Conservation (phyloP, 495 filamentous ascomycete species). For the Tuber calosporum region DNA sequence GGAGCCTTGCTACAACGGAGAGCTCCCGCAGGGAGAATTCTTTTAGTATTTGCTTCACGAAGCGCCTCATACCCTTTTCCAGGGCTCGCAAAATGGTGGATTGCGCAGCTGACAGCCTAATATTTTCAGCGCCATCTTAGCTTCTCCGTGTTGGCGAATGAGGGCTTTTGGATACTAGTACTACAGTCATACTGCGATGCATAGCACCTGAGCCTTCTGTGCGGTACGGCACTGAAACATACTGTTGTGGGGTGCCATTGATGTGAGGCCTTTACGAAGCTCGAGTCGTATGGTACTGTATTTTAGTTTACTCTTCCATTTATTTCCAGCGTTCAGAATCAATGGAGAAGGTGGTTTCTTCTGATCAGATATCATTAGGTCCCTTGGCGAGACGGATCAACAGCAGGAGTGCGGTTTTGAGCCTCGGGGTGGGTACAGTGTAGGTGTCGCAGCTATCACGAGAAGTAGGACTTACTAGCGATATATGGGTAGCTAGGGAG, state of each 20-base stretch:
- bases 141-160: background rate
- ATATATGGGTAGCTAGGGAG: too few species aligned
- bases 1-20: background rate
- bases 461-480: background rate
- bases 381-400: background rate
- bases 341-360: background rate
- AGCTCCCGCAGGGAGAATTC: background rate
- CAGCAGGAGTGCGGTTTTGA: background rate
- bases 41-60: background rate
- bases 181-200: background rate
- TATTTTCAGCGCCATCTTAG: background rate
- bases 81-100: background rate
- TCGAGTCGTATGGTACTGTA: background rate
- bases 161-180: background rate
- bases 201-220: background rate
- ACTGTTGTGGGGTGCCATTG: background rate
- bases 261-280: background rate
- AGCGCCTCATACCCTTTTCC: background rate
- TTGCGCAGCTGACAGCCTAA: background rate
- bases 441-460: background rate
- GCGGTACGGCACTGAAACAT: background rate
- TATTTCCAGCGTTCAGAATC: background rate
- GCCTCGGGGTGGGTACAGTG: background rate
- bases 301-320: background rate
- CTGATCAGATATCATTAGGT: background rate